A percentile compares a stretch with the other conserved stretches of the same genome.
Conservation (phyloP, 2,329 filamentous ascomycete species). For the Neonectria punicea region DNA sequence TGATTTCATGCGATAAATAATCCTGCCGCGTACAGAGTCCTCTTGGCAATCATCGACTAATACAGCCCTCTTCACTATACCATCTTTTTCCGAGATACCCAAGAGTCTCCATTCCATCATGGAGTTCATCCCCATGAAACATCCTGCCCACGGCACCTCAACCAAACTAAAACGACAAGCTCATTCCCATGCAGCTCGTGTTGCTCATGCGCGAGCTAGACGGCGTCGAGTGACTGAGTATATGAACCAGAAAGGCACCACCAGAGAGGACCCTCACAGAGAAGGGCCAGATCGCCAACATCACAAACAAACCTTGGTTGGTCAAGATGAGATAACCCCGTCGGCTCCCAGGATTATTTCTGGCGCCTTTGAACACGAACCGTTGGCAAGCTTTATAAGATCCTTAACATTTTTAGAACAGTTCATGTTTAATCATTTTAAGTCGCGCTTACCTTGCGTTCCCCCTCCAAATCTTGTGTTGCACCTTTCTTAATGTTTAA, state of each 20-base stretch:
- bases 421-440: conserved; percentile 29
- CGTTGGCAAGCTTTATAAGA: conserved; percentile 25
- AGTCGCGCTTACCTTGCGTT: background rate
- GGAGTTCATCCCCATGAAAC: conserved; percentile 26
- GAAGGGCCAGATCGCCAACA: background rate
- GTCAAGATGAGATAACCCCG: background rate
- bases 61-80: too few species aligned
- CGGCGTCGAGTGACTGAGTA: conserved; percentile 6
- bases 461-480: background rate
- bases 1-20: background rate
- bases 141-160: conserved; percentile 7
- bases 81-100: background rate
- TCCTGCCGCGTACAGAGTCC: background rate
- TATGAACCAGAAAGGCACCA: background rate
- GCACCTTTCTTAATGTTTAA: background rate
- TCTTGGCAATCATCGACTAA: background rate
- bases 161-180: conserved; percentile 17
- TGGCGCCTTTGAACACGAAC: conserved; percentile 25
- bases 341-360: background rate
- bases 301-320: background rate
- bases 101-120: background rate
- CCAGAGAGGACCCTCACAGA: background rate
- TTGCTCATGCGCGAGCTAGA: conserved; percentile 23
- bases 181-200: conserved; percentile 28
- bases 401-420: conserved; percentile 15